Evolutionary conservation across 2,329 filamentous ascomycete genomes (phyloP).

Genomic region (Clonostachys rosea): DNA sequence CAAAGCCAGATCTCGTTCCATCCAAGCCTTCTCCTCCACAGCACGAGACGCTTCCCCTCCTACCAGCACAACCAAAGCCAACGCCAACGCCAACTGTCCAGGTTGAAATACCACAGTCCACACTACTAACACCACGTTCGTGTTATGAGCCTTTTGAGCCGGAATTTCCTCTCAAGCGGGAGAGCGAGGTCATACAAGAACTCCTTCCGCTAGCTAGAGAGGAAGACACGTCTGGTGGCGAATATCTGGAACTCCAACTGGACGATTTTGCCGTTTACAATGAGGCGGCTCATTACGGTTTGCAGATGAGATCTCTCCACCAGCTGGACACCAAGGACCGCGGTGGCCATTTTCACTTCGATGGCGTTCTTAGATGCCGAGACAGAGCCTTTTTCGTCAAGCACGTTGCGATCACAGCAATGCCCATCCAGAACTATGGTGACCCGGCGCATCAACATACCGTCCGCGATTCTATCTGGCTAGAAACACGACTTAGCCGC

Average conservation of each 20-base stretch:
- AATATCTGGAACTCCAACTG: constrained; percentile 44
- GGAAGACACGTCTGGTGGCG: constrained; percentile 4
- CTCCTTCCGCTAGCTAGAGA: constrained; percentile 4
- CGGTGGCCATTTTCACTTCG: constrained; percentile 43
- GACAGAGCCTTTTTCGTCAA: constrained; percentile 43
- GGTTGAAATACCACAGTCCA: constrained; percentile 18
- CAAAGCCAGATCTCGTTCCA: too few species aligned
- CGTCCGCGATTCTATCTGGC: constrained; percentile 54
- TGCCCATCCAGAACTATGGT: constrained; percentile 66
- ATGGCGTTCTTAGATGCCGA: constrained; percentile 51
- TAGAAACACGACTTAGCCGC: constrained; percentile 48
- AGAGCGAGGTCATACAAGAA: constrained; percentile 5
- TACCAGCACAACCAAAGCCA: too few species aligned
- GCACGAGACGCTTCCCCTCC: too few species aligned
- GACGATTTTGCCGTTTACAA: constrained; percentile 56
- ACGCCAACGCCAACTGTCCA: neutral
- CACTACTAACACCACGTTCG: constrained; percentile 17
- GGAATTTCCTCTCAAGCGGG: constrained; percentile 11
- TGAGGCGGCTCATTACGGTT: constrained; percentile 21
- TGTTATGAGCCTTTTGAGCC: constrained; percentile 22
- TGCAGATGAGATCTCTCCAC: constrained; percentile 52
- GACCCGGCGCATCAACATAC: constrained; percentile 28
- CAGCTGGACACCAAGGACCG: constrained; percentile 33
- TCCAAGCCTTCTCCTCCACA: too few species aligned
- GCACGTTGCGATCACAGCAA: constrained; percentile 46